Evolutionary conservation across 768 basidiomycete genomes (phyloP), one percentile per base, ranked within the genome.

Genomic region (Auricularia auricula-judae): DNA sequence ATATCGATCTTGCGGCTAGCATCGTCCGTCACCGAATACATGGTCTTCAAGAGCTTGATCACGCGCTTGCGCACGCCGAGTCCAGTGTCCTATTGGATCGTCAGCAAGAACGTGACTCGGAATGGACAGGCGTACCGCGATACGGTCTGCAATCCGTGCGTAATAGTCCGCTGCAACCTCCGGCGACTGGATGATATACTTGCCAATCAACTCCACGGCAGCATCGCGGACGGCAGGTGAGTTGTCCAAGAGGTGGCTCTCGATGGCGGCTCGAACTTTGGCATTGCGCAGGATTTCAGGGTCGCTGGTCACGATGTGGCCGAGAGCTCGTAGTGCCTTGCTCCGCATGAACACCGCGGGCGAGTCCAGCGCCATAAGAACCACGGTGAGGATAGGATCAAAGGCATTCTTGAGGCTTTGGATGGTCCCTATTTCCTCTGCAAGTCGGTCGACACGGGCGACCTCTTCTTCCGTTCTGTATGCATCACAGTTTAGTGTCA

Each of bases 211-310:
- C 71, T 98, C 97, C 14, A 99, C 91, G 4, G 96, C 94, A 3
- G 94, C 93, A 72, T 99, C 97, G 11, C 97, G 89, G 5, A 99
- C 97, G 18, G 91, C 89, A 0, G 97, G 88, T 0, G 97, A 98
- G 67, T 83, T 88, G 69, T 99, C 97, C 2, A 90, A 78, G 14
- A 99, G 81, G 71, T 97, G 92, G 42, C 85, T 86, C 74, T 98
- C 93, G 67, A 99, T 92, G 2, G 91, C 86, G 59, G 83, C 81
- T 39, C 92, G 86, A 43, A 98, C 93, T 67, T 86, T 89, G 2
- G 82, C 92, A 42, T 84, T 78, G 1, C 85, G 81, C 33, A 99
- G 80, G 21, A 97, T 86, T 14, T 82, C 85, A 0, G 94, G 86
- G 74, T 98, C 97, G 66, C 89, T 89, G 0, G 86, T 91, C 39